Evolutionary conservation across 1,139 yeast genomes (phyloP), one percentile per base, ranked within the genome.

Genomic region (Arxiozyma telluris): DNA sequence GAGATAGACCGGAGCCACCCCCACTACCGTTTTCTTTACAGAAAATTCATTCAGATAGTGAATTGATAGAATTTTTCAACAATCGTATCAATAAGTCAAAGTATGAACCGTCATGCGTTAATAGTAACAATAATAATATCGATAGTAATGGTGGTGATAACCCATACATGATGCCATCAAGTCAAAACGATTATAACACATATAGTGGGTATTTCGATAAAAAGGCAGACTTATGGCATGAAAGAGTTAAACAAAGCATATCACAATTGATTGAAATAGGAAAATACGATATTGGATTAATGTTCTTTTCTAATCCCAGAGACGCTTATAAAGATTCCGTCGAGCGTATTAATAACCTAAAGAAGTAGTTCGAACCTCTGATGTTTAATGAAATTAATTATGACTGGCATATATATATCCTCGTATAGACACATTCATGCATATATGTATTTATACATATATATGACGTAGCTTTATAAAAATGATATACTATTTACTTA

Each of bases 211-310:
- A 58, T 50, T 59, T 70, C 34, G 79, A 76, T 56, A 73, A 70
- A 53, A 73, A 70, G 47, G 69, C 72, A 15, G 79, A 76, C 30
- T 59, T 63, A 30, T 77, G 81, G 81, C 71, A 71, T 52, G 58
- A 60, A 44, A 69, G 81, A 42, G 70, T 76, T 4, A 58, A 58
- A 11, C 61, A 62, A 3, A 76, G 78, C 4, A 64, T 68, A 3
- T 49, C 53, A 20, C 60, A 61, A 48, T 52, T 68, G 44, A 59
- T 57, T 18, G 59, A 55, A 15, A 55, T 59, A n/a, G 59, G 59
- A 7, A 58, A 55, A 21, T 56, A 55, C 38, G 54, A 58, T 15
- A 44, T 56, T 1, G 54, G 61, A 7, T 48, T 69, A 8, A 59
- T 62, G 60, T 68, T 69, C 48, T 69, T 68, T 49, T 58, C 57